Conservation (phyloP, 192 early-diverging fungal species). For the Entomortierella lignicola region DNA sequence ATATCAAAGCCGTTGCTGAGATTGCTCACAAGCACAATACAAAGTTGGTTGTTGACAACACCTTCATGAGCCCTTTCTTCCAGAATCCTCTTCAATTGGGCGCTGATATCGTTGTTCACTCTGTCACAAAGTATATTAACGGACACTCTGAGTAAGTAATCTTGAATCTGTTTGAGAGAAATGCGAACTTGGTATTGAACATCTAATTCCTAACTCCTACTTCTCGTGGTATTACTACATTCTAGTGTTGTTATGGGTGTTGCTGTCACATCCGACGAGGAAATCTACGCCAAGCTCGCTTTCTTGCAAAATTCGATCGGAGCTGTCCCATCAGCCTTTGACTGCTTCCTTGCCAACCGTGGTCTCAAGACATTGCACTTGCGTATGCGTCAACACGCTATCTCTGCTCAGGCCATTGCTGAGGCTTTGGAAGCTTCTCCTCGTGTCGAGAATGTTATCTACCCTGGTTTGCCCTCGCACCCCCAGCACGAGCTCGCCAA, state of each 20-base stretch:
- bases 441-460: constrained; percentile 88
- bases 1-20: constrained; percentile 77
- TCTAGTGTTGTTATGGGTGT: constrained; percentile 98
- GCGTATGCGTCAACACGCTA: constrained; percentile 92
- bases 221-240: no score
- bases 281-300: constrained; percentile 76
- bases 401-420: constrained; percentile 89
- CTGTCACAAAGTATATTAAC: constrained; percentile 98
- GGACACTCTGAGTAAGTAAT: constrained; percentile 99
- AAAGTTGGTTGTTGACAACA: constrained; percentile 86
- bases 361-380: constrained; percentile 96
- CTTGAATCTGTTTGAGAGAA: no score
- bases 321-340: constrained; percentile 95
- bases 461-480: constrained; percentile 93
- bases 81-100: constrained; percentile 91
- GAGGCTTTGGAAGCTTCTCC: constrained; percentile 75
- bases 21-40: constrained; percentile 72
- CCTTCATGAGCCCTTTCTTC: constrained; percentile 89
- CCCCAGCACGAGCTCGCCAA: constrained; percentile 92
- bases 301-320: constrained; percentile 99
- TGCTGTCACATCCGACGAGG: constrained; percentile 83
- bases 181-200: no score
- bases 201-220: no score
- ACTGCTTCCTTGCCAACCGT: constrained; percentile 94
- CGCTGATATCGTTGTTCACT: constrained; percentile 98